Base-by-base conservation (phyloP, 306 rosid genomes). In the Sesbania bispinosa region DNA sequence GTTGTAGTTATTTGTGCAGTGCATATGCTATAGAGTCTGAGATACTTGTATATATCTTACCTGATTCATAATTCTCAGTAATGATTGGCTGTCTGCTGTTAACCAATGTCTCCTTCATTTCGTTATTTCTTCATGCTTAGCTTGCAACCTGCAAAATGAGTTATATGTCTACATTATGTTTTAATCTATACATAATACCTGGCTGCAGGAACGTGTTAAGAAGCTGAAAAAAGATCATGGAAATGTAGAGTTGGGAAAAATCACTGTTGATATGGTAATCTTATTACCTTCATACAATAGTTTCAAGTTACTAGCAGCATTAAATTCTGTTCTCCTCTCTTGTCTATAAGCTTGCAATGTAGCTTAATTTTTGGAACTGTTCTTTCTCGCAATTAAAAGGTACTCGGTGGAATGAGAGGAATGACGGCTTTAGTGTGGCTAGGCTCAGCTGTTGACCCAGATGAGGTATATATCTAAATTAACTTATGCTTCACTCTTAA, bases 331-430 rank as follows among this genome's bases (percentile, higher is more conserved):
- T 27, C 53, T 36, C 55, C 48, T 50, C 53, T 52, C 27, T 57
- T 47, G 9, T 57, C 41, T 30, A 16, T 57, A 57, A 52, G 57
- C 55, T 58, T 61, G 21, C 68, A 14, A 58, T 62, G 58, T 30
- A 57, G 27, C 77, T 76, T 62, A 9, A 83, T 36, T 68, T 54
- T 53, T 57, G 33, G 73, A 76, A 76, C 61, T 53, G 6, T 35
- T 47, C 2, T 51, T 67, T 62, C 27, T 69, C 61, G 43, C 41
- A 9, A 67, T 71, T 79, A 15, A 58, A 76, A 95, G 99, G 97
- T 95, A 45, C 82, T 95, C 65, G 99, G 99, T 76, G 97, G 97
- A 76, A 95, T 95, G 99, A 91, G 99, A 67, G 97, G 99, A 88
- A 95, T 91, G 97, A 89, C 99, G 0, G 97, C 96, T 66, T 79